Conservation (phyloP, 345 rosid species). For the Cardamine resedifolia region DNA sequence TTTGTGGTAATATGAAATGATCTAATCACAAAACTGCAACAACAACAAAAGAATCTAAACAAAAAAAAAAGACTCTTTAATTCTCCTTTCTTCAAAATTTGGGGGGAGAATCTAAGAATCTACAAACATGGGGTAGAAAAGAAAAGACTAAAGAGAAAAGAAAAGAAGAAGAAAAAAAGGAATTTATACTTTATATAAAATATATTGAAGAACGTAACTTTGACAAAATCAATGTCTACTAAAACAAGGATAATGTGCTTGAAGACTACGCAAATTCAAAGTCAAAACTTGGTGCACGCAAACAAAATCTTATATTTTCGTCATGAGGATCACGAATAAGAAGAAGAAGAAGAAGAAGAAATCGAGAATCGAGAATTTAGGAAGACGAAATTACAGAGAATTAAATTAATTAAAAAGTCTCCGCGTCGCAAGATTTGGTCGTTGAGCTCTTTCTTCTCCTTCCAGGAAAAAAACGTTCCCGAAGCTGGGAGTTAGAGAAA, state of each 20-base stretch:
- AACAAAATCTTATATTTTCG: background rate
- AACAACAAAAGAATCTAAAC: constrained; percentile 26
- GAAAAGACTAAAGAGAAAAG: background rate
- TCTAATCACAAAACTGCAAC: constrained; percentile 25
- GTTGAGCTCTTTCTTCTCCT: constrained; percentile 31
- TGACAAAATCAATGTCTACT: constrained; percentile 34
- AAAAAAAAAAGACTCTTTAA: constrained; percentile 29
- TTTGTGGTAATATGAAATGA: constrained; percentile 22
- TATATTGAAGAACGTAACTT: constrained; percentile 20
- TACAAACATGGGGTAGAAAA: constrained; percentile 14
- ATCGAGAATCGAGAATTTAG: background rate
- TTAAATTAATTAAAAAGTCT: constrained; percentile 7
- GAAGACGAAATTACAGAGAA: background rate
- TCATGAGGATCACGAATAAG: constrained; percentile 13
- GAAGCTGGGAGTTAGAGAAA: constrained; percentile 14
- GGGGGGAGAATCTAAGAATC: constrained; percentile 39
- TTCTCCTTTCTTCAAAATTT: constrained; percentile 23
- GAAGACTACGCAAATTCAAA: constrained; percentile 48
- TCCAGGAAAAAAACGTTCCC: constrained; percentile 19
- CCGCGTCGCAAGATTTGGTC: constrained; percentile 28
- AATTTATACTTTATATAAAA: background rate
- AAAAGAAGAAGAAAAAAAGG: background rate
- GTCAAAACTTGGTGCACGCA: constrained; percentile 42
- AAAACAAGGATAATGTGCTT: constrained; percentile 39
- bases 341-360: background rate